phyloP scores from a whole-genome alignment of 2,329 filamentous ascomycete genomes.

The Dactylonectria estremocensis region DNA sequence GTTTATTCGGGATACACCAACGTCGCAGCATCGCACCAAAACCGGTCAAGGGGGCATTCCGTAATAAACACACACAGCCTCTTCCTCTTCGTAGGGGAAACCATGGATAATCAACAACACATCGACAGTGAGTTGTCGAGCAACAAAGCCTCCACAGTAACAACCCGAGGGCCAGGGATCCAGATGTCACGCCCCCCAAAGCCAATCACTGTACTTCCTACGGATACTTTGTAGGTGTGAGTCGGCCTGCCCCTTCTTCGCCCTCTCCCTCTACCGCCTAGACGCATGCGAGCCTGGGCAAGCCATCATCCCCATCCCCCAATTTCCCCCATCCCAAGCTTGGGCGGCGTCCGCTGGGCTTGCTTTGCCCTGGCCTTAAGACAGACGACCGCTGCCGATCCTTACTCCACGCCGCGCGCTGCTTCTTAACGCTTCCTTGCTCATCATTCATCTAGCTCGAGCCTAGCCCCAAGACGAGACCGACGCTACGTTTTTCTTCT shows the following conservation, averaged over 20 bases:
- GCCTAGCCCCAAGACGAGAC: constrained; percentile 6
- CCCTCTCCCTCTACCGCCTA: too few relatives aligned
- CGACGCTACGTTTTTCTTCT: too few relatives aligned
- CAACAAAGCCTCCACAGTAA: not conserved
- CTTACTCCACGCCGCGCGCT: constrained; percentile 22
- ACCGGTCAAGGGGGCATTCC: not conserved
- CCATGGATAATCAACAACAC: not conserved
- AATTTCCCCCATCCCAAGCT: constrained; percentile 16
- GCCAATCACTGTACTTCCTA: too few relatives aligned
- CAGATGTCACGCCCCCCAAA: too few relatives aligned
- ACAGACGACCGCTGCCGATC: constrained; percentile 32
- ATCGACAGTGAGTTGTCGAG: not conserved
- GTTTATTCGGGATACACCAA: not conserved
- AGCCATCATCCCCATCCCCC: constrained; percentile 20
- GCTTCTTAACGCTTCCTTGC: constrained; percentile 6
- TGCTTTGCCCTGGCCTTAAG: constrained; percentile 22
- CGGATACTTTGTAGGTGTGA: too few relatives aligned
- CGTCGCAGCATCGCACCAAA: not conserved
- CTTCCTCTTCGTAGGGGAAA: not conserved
- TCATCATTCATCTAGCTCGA: too few relatives aligned
- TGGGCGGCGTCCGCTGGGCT: constrained; percentile 17
- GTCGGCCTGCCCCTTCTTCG: constrained; percentile 30
- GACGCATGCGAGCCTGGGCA: constrained; percentile 23
- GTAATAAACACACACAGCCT: not conserved
- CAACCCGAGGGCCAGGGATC: not conserved